Percentiles rank a stretch among this genome's conserved stretches.
phyloP scores from a whole-genome alignment of 2,329 filamentous ascomycete species.

The Fusarium camptoceras region DNA sequence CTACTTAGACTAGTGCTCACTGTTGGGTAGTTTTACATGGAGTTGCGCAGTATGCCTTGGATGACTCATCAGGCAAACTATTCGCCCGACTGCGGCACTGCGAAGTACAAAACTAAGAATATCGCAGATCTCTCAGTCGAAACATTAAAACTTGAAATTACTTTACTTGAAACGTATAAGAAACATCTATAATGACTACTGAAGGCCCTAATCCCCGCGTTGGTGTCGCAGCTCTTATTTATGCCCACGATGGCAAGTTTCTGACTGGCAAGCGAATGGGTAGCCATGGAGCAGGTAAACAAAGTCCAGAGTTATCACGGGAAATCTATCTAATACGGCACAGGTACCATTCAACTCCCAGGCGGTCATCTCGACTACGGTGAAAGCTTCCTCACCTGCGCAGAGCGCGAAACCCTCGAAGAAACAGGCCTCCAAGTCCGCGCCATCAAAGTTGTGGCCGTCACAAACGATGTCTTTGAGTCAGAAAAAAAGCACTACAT shows the following conservation, averaged over 20 bases:
- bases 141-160: neutral
- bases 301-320: neutral
- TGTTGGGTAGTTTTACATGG: neutral
- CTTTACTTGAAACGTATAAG: neutral
- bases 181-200: constrained; percentile 20
- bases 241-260: constrained; percentile 56
- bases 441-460: constrained; percentile 64
- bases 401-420: constrained; percentile 74
- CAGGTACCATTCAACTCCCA: constrained; percentile 74
- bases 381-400: constrained; percentile 72
- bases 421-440: constrained; percentile 74
- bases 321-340: neutral
- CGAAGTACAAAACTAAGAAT: constrained; percentile 8
- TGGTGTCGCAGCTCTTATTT: constrained; percentile 62
- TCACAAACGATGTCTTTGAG: constrained; percentile 75
- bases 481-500: constrained; percentile 76
- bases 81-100: constrained; percentile 9
- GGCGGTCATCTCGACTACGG: constrained; percentile 81
- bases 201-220: constrained; percentile 53
- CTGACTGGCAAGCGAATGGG: constrained; percentile 62
- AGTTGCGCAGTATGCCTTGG: neutral
- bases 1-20: neutral
- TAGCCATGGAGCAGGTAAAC: constrained; percentile 61
- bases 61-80: constrained; percentile 28
- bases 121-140: neutral